Base-by-base conservation (phyloP, 768 basidiomycete species). In the Cystofilobasidium ferigula region DNA sequence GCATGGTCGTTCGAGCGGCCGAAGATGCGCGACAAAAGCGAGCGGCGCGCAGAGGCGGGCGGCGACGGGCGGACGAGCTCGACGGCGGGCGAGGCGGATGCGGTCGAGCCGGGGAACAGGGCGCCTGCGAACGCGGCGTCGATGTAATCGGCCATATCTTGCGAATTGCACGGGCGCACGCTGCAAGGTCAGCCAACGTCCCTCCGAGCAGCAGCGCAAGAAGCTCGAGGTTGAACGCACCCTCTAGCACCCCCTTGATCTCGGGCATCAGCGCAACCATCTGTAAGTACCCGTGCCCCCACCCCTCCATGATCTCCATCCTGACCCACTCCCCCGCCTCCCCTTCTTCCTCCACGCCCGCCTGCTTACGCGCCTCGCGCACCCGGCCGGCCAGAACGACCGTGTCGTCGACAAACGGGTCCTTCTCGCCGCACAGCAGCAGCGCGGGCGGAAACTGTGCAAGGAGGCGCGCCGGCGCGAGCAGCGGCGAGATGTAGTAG, bases 371-470 rank as follows among this genome's bases (percentile, higher is more conserved):
- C 1, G 95, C 94, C 74, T 97, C 89, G 32, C 94, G 81, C n/a
- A 99, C 81, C 35, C 89, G 85, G 18, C 93, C 67, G 30, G 61
- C 62, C 16, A 98, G 94, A 71, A 98, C 90, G 69, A 99, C 86
- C 0, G 91, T 97, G 74, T 98, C 95, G 76, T 99, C 95, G 28
- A 95, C 91, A 71, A 99, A 89, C 0, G 94, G 89, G 69, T 87
- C 86, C 73, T 90, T 92, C 77, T 98, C 95, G 22, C 95, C 95
- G 63, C 77, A 77, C 72, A 93, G 88, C 81, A 98, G 84, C 69
- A 93, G 82, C 48, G 97, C 81, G 13, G 89, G 91, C 34, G 95
- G 95, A 77, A 97, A 98, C 71, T 89, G 86, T 1, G 89, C 90
- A 16, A 99, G 83, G 3, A 97, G 79, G 62, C 83, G 79, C 57